A percentile compares a stretch with the other conserved stretches of the same genome.
Conservation (phyloP, 1,284 basidiomycete species). For the Cutaneotrichosporon dermatis region DNA sequence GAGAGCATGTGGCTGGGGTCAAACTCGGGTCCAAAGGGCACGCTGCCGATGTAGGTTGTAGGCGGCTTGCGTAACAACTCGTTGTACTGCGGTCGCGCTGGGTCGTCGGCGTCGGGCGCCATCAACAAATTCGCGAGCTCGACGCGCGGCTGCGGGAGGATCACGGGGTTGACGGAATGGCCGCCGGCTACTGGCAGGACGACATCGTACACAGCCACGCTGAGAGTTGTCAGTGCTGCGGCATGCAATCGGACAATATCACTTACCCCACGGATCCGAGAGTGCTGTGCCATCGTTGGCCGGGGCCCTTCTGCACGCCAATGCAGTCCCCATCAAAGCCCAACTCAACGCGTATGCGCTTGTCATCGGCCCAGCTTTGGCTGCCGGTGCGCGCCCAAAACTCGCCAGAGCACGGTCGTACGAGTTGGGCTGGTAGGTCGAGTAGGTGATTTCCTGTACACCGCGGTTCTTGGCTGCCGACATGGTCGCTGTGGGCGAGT, state of each 20-base stretch:
- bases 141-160: constrained; percentile 47
- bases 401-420: constrained; percentile 44
- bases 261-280: constrained; percentile 43
- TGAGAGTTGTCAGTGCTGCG: constrained; percentile 8
- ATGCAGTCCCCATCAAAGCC: constrained; percentile 43
- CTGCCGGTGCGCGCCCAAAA: constrained; percentile 40
- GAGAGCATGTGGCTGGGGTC: not conserved
- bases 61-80: constrained; percentile 26
- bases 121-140: constrained; percentile 32
- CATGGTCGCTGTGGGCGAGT: constrained; percentile 3
- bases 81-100: constrained; percentile 3
- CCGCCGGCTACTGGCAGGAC: constrained; percentile 34
- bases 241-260: not conserved
- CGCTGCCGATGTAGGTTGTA: constrained; percentile 40
- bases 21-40: constrained; percentile 24
- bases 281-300: constrained; percentile 35
- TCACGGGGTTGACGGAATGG: constrained; percentile 37
- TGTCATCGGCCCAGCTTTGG: constrained; percentile 17
- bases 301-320: constrained; percentile 40
- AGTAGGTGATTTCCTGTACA: constrained; percentile 43
- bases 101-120: constrained; percentile 2
- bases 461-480: constrained; percentile 15
- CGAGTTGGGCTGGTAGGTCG: constrained; percentile 46
- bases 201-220: constrained; percentile 48
- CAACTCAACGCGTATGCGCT: constrained; percentile 42